These are phyloP conservation scores for Ballota nigra DNA, from an alignment of 257 asterid genomes.

Conservation along the genomic window DNA sequence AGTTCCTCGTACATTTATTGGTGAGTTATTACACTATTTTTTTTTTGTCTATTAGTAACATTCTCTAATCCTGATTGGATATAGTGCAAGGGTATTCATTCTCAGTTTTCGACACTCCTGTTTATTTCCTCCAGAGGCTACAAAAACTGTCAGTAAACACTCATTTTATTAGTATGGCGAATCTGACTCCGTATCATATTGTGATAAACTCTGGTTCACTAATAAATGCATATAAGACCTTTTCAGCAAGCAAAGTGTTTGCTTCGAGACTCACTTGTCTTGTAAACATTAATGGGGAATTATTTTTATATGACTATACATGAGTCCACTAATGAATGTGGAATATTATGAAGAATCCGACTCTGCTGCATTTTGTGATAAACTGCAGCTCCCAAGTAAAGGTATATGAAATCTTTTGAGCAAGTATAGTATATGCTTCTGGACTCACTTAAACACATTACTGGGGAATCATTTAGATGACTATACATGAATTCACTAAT, in stretches of 20 bases:
- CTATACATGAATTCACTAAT: slow-evolving; percentile 4
- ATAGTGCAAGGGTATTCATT: background rate
- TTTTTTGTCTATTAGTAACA: slow-evolving; percentile 6
- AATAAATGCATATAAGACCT: background rate
- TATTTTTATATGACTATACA: background rate
- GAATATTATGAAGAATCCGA: no score
- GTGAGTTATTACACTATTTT: slow-evolving; percentile 33
- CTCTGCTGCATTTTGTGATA: background rate
- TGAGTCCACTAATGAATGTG: background rate
- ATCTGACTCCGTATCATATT: no score
- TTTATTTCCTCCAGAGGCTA: slow-evolving; percentile 5
- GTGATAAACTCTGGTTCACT: background rate
- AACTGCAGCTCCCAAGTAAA: background rate
- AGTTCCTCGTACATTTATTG: slow-evolving; percentile 94
- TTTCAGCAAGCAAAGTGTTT: background rate
- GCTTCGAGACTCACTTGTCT: no score
- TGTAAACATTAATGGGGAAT: no score
- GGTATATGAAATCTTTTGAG: background rate
- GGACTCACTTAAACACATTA: background rate
- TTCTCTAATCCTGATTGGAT: background rate
- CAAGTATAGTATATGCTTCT: background rate
- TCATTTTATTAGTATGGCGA: no score
- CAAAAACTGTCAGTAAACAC: no score
- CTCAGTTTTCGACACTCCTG: background rate
- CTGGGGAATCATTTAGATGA: slow-evolving; percentile 7